Conservation (phyloP, 2,329 filamentous ascomycete species). For the Colletotrichum sp. region DNA sequence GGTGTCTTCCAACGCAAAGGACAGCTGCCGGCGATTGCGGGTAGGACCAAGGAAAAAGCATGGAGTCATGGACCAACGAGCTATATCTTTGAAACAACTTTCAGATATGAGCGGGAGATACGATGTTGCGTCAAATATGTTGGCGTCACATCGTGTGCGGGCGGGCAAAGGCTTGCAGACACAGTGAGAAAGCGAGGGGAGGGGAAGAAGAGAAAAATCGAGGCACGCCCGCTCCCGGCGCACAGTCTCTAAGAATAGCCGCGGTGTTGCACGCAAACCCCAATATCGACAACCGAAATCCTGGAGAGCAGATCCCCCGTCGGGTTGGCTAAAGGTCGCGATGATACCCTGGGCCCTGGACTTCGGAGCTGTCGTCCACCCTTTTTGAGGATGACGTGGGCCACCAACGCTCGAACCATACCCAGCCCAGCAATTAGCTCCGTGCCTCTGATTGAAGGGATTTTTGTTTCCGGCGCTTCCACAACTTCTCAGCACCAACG, state of each 20-base stretch:
- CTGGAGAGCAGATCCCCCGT: slow-evolving; percentile 21
- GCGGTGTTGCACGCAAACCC: slow-evolving; percentile 10
- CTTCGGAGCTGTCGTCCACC: slow-evolving; percentile 5
- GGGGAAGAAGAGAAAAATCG: neutral
- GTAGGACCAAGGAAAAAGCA: neutral
- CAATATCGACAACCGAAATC: slow-evolving; percentile 19
- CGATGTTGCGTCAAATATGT: neutral
- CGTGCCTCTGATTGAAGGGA: slow-evolving; percentile 22
- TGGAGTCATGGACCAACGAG: neutral
- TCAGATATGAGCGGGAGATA: neutral
- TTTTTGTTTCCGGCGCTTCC: slow-evolving; percentile 21
- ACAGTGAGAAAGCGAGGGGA: neutral
- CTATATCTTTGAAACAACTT: slow-evolving; percentile 1
- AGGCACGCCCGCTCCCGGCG: neutral
- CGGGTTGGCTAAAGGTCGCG: slow-evolving; percentile 7
- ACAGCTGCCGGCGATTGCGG: neutral
- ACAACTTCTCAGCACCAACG: slow-evolving; percentile 1
- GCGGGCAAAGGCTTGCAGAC: neutral
- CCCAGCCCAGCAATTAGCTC: neutral
- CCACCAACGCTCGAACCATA: slow-evolving; percentile 5
- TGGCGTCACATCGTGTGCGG: slow-evolving; percentile 15
- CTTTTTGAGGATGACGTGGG: slow-evolving; percentile 6
- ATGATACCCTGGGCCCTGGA: slow-evolving; percentile 17
- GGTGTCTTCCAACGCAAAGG: neutral
- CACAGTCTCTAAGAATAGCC: slow-evolving; percentile 16